phyloP scores from a whole-genome alignment of 257 asterid genomes.

The Orobanche coerulescens region DNA sequence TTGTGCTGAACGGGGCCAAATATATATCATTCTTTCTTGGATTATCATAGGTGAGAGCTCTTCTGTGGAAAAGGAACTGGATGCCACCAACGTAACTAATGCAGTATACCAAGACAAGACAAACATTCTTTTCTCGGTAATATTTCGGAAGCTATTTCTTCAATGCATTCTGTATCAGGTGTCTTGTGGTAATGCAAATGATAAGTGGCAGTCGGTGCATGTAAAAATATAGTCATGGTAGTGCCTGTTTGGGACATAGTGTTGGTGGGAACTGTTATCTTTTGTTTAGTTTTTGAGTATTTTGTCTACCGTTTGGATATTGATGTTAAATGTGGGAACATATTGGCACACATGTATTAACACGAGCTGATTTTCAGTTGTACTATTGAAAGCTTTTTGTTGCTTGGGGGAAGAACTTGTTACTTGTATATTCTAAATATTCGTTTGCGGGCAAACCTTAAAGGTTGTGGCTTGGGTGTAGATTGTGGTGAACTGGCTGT shows the following conservation, averaged over 20 bases:
- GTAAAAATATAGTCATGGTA: not conserved
- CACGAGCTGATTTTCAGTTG: not conserved
- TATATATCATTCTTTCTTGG: constrained; percentile 25
- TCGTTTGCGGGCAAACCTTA: too few species aligned
- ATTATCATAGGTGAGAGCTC: constrained; percentile 82
- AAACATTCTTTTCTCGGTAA: constrained; percentile 93
- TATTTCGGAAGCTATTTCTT: constrained; percentile 23
- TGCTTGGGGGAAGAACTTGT: too few species aligned
- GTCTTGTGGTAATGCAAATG: constrained; percentile 11
- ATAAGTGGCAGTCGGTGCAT: constrained; percentile 18
- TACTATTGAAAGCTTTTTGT: constrained; percentile 1
- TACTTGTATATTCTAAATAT: too few species aligned
- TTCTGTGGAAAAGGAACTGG: constrained; percentile 94
- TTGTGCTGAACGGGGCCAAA: constrained; percentile 18
- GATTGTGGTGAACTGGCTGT: not conserved
- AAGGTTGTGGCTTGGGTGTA: not conserved
- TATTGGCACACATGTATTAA: not conserved
- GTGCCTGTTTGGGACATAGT: constrained; percentile 13
- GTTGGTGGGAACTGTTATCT: not conserved
- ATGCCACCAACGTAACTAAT: constrained; percentile 55
- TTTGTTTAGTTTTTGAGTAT: not conserved
- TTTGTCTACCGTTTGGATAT: constrained; percentile 5
- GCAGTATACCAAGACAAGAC: constrained; percentile 99
- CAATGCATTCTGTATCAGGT: constrained; percentile 17
- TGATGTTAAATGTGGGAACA: not conserved